These are phyloP conservation scores for Blastomyces gilchristii DNA, from an alignment of 2,329 filamentous ascomycete species.

Conservation along the genomic window DNA sequence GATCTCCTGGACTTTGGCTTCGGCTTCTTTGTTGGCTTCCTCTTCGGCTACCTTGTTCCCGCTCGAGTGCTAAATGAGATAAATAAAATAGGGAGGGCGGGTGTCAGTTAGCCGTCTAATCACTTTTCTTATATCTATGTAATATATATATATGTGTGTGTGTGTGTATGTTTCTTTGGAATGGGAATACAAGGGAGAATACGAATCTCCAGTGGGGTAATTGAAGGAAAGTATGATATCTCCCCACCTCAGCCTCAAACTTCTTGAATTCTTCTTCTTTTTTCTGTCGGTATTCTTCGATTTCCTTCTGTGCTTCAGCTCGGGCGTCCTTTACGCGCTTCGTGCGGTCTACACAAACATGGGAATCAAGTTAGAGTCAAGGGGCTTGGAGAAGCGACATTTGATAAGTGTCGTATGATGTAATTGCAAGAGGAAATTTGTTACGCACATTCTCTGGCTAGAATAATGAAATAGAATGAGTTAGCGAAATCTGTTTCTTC, in stretches of 20 bases:
- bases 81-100: neutral
- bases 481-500: constrained; percentile 8
- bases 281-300: constrained; percentile 76
- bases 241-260: constrained; percentile 67
- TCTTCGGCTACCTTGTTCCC: constrained; percentile 77
- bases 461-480: neutral
- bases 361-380: neutral
- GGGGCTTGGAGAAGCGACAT: neutral
- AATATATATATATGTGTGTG: neutral
- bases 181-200: neutral
- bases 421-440: neutral
- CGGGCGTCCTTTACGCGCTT: constrained; percentile 96
- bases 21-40: constrained; percentile 69
- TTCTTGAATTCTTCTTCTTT: constrained; percentile 95
- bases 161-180: neutral
- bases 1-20: constrained; percentile 73
- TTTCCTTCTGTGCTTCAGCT: constrained; percentile 94
- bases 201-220: neutral
- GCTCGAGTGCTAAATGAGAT: constrained; percentile 63
- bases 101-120: neutral
- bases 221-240: neutral
- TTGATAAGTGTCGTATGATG: neutral
- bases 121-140: neutral
- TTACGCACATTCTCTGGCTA: constrained; percentile 75
- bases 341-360: constrained; percentile 58